These are phyloP conservation scores for Suhomyces prunicola DNA, from an alignment of 805 yeast genomes.

Conservation along the genomic window DNA sequence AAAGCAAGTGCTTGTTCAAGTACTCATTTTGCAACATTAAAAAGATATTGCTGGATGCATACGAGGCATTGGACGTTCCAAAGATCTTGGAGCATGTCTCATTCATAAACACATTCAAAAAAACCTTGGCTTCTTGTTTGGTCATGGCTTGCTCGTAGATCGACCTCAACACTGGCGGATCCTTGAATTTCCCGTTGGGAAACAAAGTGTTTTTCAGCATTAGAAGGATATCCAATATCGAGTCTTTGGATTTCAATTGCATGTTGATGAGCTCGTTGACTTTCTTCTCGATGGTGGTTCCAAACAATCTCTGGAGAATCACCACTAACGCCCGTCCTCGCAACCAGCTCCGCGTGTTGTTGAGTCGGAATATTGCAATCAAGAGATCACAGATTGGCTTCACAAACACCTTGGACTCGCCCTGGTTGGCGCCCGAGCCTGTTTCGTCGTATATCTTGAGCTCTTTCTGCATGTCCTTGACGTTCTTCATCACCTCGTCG, in stretches of 20 bases:
- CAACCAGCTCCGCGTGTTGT: slow-evolving; percentile 67
- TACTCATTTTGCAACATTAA: slow-evolving; percentile 70
- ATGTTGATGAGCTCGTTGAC: slow-evolving; percentile 44
- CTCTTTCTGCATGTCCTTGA: slow-evolving; percentile 53
- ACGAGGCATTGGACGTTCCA: slow-evolving; percentile 60
- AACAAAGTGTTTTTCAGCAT: slow-evolving; percentile 27
- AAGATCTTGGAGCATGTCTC: slow-evolving; percentile 72
- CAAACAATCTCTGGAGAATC: slow-evolving; percentile 79
- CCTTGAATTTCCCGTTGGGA: slow-evolving; percentile 49
- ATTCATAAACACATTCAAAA: slow-evolving; percentile 54
- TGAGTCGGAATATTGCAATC: slow-evolving; percentile 64
- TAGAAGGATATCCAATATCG: slow-evolving; percentile 36
- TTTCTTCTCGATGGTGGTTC: slow-evolving; percentile 80
- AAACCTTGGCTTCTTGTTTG: slow-evolving; percentile 53
- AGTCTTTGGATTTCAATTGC: slow-evolving; percentile 39
- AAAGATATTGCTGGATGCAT: slow-evolving; percentile 60
- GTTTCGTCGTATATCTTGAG: slow-evolving; percentile 49
- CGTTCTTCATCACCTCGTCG: slow-evolving; percentile 23
- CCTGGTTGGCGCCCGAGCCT: slow-evolving; percentile 4
- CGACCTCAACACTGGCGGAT: slow-evolving; percentile 45
- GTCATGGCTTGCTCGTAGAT: slow-evolving; percentile 50
- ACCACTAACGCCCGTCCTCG: slow-evolving; percentile 81
- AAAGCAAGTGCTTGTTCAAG: slow-evolving; percentile 62
- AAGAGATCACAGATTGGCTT: slow-evolving; percentile 80
- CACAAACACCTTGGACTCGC: slow-evolving; percentile 50